Evolutionary conservation across 805 yeast species (phyloP), one percentile per base, ranked within the genome.

Genomic region (Lachancea waltii): DNA sequence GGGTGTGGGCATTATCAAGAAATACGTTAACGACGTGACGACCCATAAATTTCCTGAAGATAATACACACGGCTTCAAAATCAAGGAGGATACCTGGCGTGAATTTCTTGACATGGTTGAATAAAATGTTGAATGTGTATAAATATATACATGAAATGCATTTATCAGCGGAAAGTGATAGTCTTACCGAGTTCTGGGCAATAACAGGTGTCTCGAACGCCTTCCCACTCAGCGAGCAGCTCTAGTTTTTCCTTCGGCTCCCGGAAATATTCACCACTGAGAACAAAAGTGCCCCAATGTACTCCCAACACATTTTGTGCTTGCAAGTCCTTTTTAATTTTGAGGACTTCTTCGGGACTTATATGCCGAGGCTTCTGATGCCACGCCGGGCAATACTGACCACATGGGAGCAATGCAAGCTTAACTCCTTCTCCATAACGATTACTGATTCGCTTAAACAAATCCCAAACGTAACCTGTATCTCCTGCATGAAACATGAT

Each of bases 301-400:
- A 90, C 86, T 1, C 97, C 97, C 36, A 82, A 73, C 62, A 85
- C 74, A 44, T 71, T 73, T 40, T 69, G 58, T 2, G 85, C 77
- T 5, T 70, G 63, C 41, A 86, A 51, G 45, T 81, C 84, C 11
- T 69, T 53, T 72, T 79, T 78, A 3, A 87, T 79, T 43, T 75
- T 66, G 3, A 84, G 45, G 8, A 89, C 78, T 51, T 90, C 97
- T 26, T 63, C 68, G 0, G 97, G 97, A 35, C 79, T 77, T 34
- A 81, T 83, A 55, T 90, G 97, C 49, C 95, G 73, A 3, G 96
- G 90, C 41, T 74, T 73, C 53, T 90, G 89, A 53, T 89, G 97
- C 95, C 95, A 85, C 50, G 82, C 76, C 1, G 97, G 97, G 49
- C 89, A 81, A 59, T 90, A 90, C 43, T 95, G 96, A 0, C 97